Base-by-base conservation (phyloP, 2,329 filamentous ascomycete species). In the Cercospora brassicicola region DNA sequence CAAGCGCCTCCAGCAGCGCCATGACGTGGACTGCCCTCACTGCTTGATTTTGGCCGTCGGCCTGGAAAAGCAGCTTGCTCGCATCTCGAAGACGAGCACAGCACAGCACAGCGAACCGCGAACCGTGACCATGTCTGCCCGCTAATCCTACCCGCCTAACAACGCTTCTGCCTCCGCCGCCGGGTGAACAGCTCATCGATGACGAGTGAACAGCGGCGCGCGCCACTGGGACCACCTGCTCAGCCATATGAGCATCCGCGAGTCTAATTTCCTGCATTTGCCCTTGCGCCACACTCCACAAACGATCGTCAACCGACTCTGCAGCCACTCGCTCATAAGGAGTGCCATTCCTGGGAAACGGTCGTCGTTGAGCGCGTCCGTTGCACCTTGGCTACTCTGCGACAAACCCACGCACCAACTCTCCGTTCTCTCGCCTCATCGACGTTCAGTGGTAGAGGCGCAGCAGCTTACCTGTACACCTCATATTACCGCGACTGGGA, bases 271-370 rank as follows among this genome's bases (percentile, higher is more conserved):
- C 59, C 59, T 42, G 33, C 18, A 10, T 18, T 39, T 42, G 57
- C 57, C 59, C 59, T 48, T 61, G 59, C 59, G 59, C 59, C 59
- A 48, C 59, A 53, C 60, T 33, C 39, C 45, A 53, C 60, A 28
- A 62, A 42, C n/a, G 28, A 23, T 13, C 18, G 45, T 15, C 57
- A 23, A 11, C 26, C 60, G 18, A 23, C 23, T 20, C 20, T 15
- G 26, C 60, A 26, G 48, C 48, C 48, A 53, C 42, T n/a, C n/a
- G 30, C 31, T 62, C 60, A 62, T 62, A 61, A 61, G 36, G 36
- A 45, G 36, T 13, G 48, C 20, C 48, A 53, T 53, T 53, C 23
- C 48, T 26, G 23, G 48, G 48, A 55, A 55, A 15, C 45, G 45
- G 36, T 26, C 33, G 33, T 42, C 30, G 31, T 48, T 48, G 13